Conservation (phyloP, 2,329 filamentous ascomycete genomes). For the Aspergillus quadrilineatus region DNA sequence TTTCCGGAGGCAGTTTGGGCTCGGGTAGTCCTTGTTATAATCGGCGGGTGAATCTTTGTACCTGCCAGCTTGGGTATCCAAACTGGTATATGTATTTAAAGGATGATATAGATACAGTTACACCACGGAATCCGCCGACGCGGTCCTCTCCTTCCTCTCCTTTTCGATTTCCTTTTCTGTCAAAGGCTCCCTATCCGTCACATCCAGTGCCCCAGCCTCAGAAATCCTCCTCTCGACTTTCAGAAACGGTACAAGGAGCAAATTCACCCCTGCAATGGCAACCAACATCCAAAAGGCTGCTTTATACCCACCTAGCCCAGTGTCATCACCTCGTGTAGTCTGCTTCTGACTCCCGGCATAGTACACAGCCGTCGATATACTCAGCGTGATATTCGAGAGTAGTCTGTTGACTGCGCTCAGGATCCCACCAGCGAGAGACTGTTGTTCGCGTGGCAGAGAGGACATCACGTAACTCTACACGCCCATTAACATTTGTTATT, state of each 20-base stretch:
- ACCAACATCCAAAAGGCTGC: conserved; percentile 7
- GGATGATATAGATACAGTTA: too few relatives aligned
- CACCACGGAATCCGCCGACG: too few relatives aligned
- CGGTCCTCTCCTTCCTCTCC: too few relatives aligned
- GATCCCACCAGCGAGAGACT: conserved; percentile 66
- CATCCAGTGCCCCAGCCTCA: too few relatives aligned
- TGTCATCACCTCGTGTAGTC: neutral
- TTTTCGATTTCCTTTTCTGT: neutral
- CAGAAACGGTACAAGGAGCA: conserved; percentile 6
- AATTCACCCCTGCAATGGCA: neutral
- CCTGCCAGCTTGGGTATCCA: too few relatives aligned
- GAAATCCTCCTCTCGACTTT: neutral
- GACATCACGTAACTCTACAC: conserved; percentile 59
- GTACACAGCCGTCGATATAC: conserved; percentile 6
- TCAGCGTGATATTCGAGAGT: neutral
- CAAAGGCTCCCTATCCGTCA: neutral
- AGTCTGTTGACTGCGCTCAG: conserved; percentile 66
- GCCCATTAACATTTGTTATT: neutral
- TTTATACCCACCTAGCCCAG: neutral
- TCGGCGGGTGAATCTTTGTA: too few relatives aligned
- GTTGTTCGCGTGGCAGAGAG: conserved; percentile 60
- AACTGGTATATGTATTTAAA: too few relatives aligned
- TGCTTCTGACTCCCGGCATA: neutral
- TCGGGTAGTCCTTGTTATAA: too few relatives aligned
- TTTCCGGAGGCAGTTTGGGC: too few relatives aligned